These are phyloP conservation scores for Claviceps sp. DNA, from an alignment of 2,329 filamentous ascomycete species.

Conservation along the genomic window DNA sequence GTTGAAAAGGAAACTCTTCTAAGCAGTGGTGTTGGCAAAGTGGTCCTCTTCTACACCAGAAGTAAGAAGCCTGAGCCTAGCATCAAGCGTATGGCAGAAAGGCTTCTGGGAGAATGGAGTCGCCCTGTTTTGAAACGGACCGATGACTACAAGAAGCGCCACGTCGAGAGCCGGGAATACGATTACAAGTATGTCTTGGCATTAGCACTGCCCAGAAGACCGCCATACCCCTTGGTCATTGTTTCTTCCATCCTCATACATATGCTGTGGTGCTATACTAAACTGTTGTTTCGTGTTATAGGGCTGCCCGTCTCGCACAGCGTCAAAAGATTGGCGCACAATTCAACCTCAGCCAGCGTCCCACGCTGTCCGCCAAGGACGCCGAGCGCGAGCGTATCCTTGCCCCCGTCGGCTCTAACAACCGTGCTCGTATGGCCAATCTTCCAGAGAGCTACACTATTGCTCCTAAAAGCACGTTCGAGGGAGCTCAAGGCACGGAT, in stretches of 20 bases:
- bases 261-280: background rate
- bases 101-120: constrained; percentile 90
- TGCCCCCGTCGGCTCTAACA: constrained; percentile 39
- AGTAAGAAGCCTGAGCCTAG: constrained; percentile 76
- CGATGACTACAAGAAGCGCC: constrained; percentile 84
- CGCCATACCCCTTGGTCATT: background rate
- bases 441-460: constrained; percentile 45
- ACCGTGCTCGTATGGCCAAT: constrained; percentile 42
- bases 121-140: constrained; percentile 85
- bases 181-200: constrained; percentile 39
- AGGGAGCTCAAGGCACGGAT: constrained; percentile 35
- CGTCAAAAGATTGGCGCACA: constrained; percentile 33
- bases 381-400: constrained; percentile 45
- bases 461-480: constrained; percentile 48
- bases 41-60: constrained; percentile 93
- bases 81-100: constrained; percentile 90
- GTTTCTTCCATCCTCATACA: background rate
- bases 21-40: constrained; percentile 88
- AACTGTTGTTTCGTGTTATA: constrained; percentile 13
- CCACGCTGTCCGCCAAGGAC: constrained; percentile 29
- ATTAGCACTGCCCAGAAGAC: background rate
- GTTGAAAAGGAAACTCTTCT: constrained; percentile 84
- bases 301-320: constrained; percentile 40
- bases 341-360: constrained; percentile 36
- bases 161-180: constrained; percentile 48